phyloP scores from a whole-genome alignment of 108 stramenopile genomes.

The Cyclotella atomus region DNA sequence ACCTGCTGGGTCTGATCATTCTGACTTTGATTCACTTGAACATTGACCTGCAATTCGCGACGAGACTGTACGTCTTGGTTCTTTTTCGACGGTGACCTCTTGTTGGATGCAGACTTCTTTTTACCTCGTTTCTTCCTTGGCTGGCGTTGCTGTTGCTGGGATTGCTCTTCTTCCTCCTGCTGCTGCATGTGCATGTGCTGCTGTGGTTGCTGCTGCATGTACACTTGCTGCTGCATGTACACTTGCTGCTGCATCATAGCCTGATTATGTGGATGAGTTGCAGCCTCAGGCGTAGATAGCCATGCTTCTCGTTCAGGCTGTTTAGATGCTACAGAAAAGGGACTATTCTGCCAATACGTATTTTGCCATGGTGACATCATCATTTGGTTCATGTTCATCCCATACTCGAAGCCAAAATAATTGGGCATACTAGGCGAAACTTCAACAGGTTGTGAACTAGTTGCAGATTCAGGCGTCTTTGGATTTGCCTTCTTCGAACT shows the following conservation, averaged over 20 bases:
- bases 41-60: no score
- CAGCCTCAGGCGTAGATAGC: neutral
- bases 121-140: neutral
- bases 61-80: no score
- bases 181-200: no score
- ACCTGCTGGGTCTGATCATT: no score
- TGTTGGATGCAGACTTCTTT: no score
- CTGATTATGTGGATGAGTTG: neutral
- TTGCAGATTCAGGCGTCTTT: no score
- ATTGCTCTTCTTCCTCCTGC: no score
- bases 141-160: neutral
- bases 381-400: neutral
- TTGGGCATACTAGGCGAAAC: neutral
- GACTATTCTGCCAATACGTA: neutral
- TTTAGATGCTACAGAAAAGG: neutral
- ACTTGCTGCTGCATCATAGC: no score
- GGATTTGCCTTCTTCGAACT: neutral
- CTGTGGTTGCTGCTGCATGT: no score
- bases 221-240: no score
- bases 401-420: neutral
- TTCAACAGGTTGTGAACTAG: neutral
- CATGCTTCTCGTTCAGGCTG: neutral
- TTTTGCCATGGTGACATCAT: neutral
- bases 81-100: no score
- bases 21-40: no score